Evolutionary conservation across 192 early-diverging fungal species (phyloP).

Genomic region (Mortierella antarctica): DNA sequence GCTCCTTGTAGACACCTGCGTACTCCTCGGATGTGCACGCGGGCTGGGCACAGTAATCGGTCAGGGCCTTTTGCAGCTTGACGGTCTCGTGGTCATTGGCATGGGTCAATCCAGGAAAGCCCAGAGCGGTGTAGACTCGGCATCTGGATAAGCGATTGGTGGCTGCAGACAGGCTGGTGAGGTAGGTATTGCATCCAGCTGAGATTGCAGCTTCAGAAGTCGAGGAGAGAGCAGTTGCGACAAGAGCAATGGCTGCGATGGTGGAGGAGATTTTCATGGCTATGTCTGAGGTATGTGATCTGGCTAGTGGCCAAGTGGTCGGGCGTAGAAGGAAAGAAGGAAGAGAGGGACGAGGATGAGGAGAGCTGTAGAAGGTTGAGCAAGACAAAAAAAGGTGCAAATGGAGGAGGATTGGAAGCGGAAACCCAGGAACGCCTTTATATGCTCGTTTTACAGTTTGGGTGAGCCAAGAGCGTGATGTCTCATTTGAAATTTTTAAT

Average conservation of each 20-base stretch:
- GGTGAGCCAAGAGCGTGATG: no score
- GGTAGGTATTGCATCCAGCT: constrained; percentile 12
- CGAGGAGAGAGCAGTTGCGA: constrained; percentile 10
- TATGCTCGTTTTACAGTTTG: no score
- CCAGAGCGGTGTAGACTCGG: constrained; percentile 36
- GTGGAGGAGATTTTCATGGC: constrained; percentile 22
- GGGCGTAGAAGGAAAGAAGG: background rate
- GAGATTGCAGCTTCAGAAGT: constrained; percentile 11
- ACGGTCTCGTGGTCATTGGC: constrained; percentile 22
- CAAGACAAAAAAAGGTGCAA: background rate
- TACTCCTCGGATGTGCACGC: constrained; percentile 35
- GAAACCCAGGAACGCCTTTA: constrained; percentile 1
- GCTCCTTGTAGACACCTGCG: constrained; percentile 32
- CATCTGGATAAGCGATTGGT: constrained; percentile 24
- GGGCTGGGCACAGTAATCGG: constrained; percentile 16
- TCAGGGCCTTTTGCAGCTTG: constrained; percentile 32
- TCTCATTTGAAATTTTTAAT: no score
- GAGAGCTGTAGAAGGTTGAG: background rate
- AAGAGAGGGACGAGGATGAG: background rate
- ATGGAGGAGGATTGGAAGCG: background rate
- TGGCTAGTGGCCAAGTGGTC: background rate
- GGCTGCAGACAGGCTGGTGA: background rate
- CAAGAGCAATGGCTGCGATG: constrained; percentile 9
- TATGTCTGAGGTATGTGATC: background rate
- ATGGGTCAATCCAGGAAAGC: constrained; percentile 25